Base-by-base conservation (phyloP, 441 rosid species). In the Populus hybrid region DNA sequence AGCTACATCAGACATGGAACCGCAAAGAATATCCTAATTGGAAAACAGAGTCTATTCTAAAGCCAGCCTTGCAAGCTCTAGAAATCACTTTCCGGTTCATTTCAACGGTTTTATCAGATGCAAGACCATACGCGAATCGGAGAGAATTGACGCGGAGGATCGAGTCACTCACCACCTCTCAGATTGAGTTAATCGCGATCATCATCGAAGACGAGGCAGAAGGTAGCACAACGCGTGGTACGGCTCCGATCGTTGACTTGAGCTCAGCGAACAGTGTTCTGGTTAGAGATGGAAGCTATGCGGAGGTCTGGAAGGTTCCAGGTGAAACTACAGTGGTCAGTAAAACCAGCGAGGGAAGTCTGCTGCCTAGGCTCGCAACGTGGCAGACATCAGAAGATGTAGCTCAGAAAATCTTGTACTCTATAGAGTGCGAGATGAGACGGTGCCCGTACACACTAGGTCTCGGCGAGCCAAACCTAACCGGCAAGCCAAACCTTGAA, bases 361-460 rank as follows among this genome's bases (percentile, higher is more conserved):
- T 95, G 68, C 84, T 93, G 0, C 98, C 98, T 1, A 91, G 91
- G 36, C 87, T 95, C 7, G 89, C 89, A 40, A 78, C 93, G 77
- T 95, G 99, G 99, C 82, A 85, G 64, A 95, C 83, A 81, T 87
- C 99, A 0, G 93, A 90, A 69, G 90, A 85, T 9, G 68, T 88
- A 0, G 99, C 98, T 4, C 80, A 82, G 84, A 92, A 88, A 79
- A 88, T 92, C 72, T 76, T 88, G 28, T 88, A 76, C 74, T 74
- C 94, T 45, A 87, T 95, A 71, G 99, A 95, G 83, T 85, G 88
- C 81, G 93, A 89, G 89, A 89, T 95, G 95, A 80, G 91, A 74
- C 74, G 87, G 76, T 90, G 95, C 42, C 84, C 86, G 11, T 95
- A 88, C 87, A 91, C 99, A 24, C 86, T 93, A 0, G 98, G 99